Conservation (phyloP, 106 monocot genomes). For the Dendrobium officinale region DNA sequence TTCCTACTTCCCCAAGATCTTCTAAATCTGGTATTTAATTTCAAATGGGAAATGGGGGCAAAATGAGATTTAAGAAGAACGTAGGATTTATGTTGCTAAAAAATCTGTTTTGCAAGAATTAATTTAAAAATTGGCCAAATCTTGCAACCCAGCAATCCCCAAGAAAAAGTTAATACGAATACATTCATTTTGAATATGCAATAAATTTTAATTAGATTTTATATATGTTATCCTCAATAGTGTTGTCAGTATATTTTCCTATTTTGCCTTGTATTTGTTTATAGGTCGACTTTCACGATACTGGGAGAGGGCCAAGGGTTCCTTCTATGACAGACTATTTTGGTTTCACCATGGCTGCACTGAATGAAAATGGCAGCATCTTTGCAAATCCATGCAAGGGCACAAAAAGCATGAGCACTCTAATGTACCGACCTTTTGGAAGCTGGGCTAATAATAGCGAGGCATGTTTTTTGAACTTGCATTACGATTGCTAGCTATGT, state of each 20-base stretch:
- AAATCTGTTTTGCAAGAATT: too few relatives aligned
- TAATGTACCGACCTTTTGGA: conserved; percentile 95
- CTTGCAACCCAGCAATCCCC: too few relatives aligned
- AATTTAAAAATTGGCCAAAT: too few relatives aligned
- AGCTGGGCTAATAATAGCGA: conserved; percentile 99
- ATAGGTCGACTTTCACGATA: conserved; percentile 98
- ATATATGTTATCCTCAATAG: neutral
- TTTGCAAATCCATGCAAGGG: conserved; percentile 94
- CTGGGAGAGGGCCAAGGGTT: conserved; percentile 94
- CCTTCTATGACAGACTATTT: conserved; percentile 98
- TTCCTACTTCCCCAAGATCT: too few relatives aligned
- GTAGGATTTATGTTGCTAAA: too few relatives aligned
- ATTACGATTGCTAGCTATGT: neutral
- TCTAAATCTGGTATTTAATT: too few relatives aligned
- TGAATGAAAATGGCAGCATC: conserved; percentile 84
- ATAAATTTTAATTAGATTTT: too few relatives aligned
- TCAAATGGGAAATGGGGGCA: too few relatives aligned
- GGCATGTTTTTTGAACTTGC: conserved; percentile 25
- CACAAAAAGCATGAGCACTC: conserved; percentile 86
- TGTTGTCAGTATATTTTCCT: neutral
- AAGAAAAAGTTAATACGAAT: too few relatives aligned
- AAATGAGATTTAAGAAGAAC: too few relatives aligned
- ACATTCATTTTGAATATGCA: too few relatives aligned
- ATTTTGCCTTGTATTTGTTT: neutral
- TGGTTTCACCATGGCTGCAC: conserved; percentile 92